Conservation (phyloP, 305 asterid species). For the Euphrasia arctica region DNA sequence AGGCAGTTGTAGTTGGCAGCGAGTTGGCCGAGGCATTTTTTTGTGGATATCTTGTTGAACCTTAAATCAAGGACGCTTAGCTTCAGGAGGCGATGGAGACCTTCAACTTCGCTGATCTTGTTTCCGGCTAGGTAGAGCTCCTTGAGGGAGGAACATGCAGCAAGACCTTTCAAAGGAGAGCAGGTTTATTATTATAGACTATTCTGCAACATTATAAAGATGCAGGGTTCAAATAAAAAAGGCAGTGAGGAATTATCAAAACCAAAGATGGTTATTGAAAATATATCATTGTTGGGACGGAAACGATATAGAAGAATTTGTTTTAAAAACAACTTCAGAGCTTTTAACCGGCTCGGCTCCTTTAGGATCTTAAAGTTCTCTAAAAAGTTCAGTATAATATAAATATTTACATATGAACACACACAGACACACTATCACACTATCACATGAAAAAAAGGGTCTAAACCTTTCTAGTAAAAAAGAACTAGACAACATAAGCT, state of each 20-base stretch:
- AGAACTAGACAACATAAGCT: not conserved
- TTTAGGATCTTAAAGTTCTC: no score
- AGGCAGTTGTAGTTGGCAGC: slow-evolving; percentile 87
- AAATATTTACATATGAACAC: no score
- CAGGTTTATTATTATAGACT: not conserved
- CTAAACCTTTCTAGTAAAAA: not conserved
- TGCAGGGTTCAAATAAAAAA: no score
- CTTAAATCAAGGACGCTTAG: slow-evolving; percentile 76
- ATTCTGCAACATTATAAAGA: no score
- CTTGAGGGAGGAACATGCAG: slow-evolving; percentile 82
- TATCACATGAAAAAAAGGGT: not conserved
- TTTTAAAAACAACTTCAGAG: no score
- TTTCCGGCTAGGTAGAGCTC: slow-evolving; percentile 92
- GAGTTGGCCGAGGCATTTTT: slow-evolving; percentile 91
- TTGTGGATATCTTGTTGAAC: slow-evolving; percentile 89
- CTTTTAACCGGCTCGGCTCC: no score
- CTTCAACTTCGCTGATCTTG: slow-evolving; percentile 96
- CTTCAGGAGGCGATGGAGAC: slow-evolving; percentile 95
- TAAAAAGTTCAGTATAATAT: no score
- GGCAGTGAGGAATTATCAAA: no score
- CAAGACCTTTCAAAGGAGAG: slow-evolving; percentile 56
- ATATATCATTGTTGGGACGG: no score
- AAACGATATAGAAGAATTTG: no score
- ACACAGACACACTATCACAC: no score
- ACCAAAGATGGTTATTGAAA: no score